Evolutionary conservation across 1,284 basidiomycete species (phyloP).

Genomic region (Ceratobasidium sp.): DNA sequence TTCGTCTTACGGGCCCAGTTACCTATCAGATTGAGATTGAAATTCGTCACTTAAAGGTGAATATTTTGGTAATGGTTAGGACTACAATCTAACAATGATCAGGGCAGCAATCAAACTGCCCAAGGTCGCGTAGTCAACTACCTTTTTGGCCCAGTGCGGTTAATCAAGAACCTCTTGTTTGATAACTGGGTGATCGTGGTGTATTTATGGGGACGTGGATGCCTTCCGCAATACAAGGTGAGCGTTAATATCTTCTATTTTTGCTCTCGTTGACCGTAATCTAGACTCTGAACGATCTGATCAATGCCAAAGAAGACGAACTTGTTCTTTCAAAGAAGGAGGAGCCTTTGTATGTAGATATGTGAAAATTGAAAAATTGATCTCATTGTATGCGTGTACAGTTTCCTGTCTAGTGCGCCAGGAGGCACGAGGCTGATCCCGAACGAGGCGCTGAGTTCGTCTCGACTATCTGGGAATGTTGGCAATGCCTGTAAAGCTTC

Average conservation of each 20-base stretch:
- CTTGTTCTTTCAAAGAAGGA: not conserved
- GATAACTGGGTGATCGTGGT: not conserved
- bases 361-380: not conserved
- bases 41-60: too few relatives aligned
- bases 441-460: not conserved
- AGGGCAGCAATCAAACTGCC: too few relatives aligned
- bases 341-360: not conserved
- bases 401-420: not conserved
- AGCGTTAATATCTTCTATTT: not conserved
- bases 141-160: not conserved
- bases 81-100: too few relatives aligned
- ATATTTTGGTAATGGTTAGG: too few relatives aligned
- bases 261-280: not conserved
- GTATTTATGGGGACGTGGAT: not conserved
- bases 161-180: not conserved
- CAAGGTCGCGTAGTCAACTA: not conserved
- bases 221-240: not conserved
- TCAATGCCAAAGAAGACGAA: not conserved
- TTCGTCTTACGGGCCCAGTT: too few relatives aligned
- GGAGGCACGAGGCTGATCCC: not conserved
- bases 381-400: not conserved
- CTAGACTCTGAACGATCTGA: not conserved
- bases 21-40: too few relatives aligned
- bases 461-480: not conserved
- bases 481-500: not conserved